Conservation (phyloP, 345 rosid species). For the Eucalyptus tenuipes region DNA sequence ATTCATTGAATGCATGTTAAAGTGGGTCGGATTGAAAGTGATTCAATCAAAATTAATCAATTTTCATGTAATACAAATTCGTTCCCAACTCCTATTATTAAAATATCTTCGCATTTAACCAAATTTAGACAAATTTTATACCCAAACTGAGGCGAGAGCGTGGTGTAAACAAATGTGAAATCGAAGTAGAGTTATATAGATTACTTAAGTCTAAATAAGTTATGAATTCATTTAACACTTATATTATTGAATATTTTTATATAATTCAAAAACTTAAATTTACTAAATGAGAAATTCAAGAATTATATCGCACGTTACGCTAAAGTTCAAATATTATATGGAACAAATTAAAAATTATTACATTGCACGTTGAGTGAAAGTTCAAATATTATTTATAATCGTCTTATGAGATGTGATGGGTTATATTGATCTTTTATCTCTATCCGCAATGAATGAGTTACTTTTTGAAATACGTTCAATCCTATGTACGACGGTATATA, state of each 20-base stretch:
- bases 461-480: neutral
- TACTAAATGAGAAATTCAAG: too few species aligned
- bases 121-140: too few species aligned
- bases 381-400: too few species aligned
- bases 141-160: rapidly evolving
- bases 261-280: rapidly evolving
- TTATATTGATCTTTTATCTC: neutral
- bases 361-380: rapidly evolving
- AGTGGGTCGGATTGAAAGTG: rapidly evolving
- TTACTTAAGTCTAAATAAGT: too few species aligned
- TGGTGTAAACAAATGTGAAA: rapidly evolving
- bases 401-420: neutral
- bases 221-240: too few species aligned
- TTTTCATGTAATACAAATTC: too few species aligned
- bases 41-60: too few species aligned
- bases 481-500: neutral
- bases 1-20: too few species aligned
- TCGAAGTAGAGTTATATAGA: rapidly evolving
- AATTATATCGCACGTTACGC: rapidly evolving
- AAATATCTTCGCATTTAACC: too few species aligned
- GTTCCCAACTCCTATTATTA: too few species aligned
- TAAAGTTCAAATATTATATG: rapidly evolving
- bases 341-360: neutral
- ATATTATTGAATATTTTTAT: too few species aligned
- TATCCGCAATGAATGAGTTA: neutral